phyloP scores from a whole-genome alignment of 1,284 basidiomycete genomes.

The Cryptococcus sp. region DNA sequence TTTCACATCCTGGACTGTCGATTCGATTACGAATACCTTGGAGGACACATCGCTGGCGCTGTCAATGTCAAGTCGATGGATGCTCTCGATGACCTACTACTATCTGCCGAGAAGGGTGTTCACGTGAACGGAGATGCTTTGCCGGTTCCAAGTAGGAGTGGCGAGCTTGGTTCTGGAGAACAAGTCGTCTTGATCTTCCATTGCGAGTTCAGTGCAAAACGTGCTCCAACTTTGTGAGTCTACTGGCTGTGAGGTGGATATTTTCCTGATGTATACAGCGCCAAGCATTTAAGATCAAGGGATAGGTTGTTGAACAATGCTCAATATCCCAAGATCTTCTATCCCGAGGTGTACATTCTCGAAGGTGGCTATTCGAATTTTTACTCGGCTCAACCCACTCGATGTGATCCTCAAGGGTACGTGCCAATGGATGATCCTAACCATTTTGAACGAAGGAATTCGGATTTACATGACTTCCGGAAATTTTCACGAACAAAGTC shows the following conservation, averaged over 20 bases:
- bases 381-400: conserved; percentile 53
- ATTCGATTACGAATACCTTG: conserved; percentile 93
- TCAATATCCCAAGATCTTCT: conserved; percentile 87
- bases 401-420: conserved; percentile 78
- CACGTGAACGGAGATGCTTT: conserved; percentile 49
- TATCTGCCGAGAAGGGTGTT: conserved; percentile 54
- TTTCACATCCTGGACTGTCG: conserved; percentile 91
- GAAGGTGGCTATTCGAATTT: conserved; percentile 93
- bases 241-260: not conserved
- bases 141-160: conserved; percentile 75
- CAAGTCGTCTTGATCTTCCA: conserved; percentile 94
- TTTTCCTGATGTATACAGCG: conserved; percentile 52
- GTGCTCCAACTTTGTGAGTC: conserved; percentile 88
- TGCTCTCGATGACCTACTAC: conserved; percentile 73
- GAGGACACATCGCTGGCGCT: conserved; percentile 88
- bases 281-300: conserved; percentile 83
- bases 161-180: conserved; percentile 54
- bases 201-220: conserved; percentile 94
- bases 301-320: conserved; percentile 84
- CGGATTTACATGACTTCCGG: conserved; percentile 87
- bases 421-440: conserved; percentile 91
- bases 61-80: conserved; percentile 84
- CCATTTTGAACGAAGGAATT: conserved; percentile 69
- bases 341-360: conserved; percentile 94
- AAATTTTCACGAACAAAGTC: conserved; percentile 81